Conservation (phyloP, 805 yeast species). For the Myxozyma neglecta region DNA sequence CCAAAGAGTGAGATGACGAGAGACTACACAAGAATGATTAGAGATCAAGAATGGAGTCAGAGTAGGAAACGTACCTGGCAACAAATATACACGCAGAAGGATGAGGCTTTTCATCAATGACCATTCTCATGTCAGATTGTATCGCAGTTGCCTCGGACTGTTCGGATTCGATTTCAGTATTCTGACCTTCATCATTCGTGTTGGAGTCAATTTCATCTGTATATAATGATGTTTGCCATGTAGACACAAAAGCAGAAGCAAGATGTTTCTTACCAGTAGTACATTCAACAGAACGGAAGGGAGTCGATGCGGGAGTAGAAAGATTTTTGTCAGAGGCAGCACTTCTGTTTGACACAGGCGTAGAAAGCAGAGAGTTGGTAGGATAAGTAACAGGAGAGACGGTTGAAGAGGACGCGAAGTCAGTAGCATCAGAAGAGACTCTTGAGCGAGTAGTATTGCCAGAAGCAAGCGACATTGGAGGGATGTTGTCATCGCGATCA, state of each 20-base stretch:
- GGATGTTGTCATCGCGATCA: not conserved
- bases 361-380: conserved; percentile 16
- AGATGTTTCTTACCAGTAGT: not conserved
- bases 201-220: not conserved
- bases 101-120: conserved; percentile 18
- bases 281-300: conserved; percentile 14
- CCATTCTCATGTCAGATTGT: not conserved
- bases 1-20: conserved; percentile 25
- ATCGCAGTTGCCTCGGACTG: not conserved
- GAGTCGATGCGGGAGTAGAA: conserved; percentile 28
- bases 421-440: not conserved
- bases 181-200: not conserved
- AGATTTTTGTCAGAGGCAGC: conserved; percentile 2
- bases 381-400: not conserved
- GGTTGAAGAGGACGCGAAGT: not conserved
- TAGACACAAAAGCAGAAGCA: not conserved
- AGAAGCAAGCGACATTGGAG: not conserved
- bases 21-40: conserved; percentile 9
- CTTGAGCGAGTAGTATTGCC: not conserved
- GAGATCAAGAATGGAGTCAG: not conserved
- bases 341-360: conserved; percentile 26
- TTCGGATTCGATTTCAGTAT: not conserved
- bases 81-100: conserved; percentile 32
- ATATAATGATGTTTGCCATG: not conserved
- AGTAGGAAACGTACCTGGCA: conserved; percentile 15